These are phyloP conservation scores for Waltiozyma sp. DNA, from an alignment of 1,139 yeast species.

Conservation along the genomic window DNA sequence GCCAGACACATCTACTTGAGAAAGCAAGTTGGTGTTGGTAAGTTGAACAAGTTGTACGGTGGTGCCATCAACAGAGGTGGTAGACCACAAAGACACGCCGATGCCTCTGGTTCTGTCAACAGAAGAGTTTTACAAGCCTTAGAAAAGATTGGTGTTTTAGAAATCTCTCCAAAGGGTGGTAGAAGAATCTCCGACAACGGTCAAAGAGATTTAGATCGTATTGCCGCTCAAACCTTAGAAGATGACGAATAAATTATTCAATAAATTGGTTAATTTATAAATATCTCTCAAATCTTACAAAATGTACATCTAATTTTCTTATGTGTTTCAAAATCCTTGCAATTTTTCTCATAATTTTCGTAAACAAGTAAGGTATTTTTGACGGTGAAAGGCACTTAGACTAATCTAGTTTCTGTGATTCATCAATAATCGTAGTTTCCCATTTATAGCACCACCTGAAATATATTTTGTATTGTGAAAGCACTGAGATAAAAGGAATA, in stretches of 20 bases:
- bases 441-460: too few relatives aligned
- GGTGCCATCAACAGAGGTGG: slow-evolving; percentile 99
- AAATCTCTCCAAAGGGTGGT: slow-evolving; percentile 96
- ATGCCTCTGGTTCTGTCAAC: slow-evolving; percentile 98
- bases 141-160: slow-evolving; percentile 96
- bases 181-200: slow-evolving; percentile 99
- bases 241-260: slow-evolving; percentile 45
- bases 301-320: slow-evolving; percentile 1
- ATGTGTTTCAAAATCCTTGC: neutral
- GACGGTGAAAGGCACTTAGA: too few relatives aligned
- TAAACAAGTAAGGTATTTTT: too few relatives aligned
- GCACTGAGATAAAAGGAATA: too few relatives aligned
- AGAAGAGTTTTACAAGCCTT: slow-evolving; percentile 97
- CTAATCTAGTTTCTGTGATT: too few relatives aligned
- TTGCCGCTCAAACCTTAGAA: slow-evolving; percentile 98
- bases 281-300: neutral
- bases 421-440: too few relatives aligned
- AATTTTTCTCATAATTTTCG: too few relatives aligned
- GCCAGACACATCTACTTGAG: slow-evolving; percentile 99
- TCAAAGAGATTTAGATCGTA: slow-evolving; percentile 99
- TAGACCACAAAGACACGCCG: slow-evolving; percentile 98
- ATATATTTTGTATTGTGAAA: too few relatives aligned
- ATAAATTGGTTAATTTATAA: neutral
- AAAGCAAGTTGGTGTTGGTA: slow-evolving; percentile 99
- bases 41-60: slow-evolving; percentile 98